Evolutionary conservation across 495 filamentous ascomycete species (phyloP).

Genomic region (Aspergillus funiculosus): DNA sequence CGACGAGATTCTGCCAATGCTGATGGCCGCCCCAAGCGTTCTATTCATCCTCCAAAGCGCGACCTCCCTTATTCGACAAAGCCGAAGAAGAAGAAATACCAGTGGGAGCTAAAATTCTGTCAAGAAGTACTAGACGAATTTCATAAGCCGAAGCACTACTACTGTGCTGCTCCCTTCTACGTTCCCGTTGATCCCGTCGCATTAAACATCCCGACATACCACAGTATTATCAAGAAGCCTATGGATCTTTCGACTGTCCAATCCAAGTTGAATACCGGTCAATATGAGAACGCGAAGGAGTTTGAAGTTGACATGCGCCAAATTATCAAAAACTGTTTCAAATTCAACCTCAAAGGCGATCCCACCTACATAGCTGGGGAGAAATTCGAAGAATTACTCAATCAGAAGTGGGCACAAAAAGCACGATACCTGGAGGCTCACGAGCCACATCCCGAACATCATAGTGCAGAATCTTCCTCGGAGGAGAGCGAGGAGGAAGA

Average conservation of each 20-base stretch:
- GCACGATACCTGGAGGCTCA: slow-evolving; percentile 70
- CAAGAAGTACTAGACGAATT: slow-evolving; percentile 75
- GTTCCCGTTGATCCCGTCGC: slow-evolving; percentile 88
- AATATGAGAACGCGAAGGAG: slow-evolving; percentile 77
- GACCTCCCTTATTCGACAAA: slow-evolving; percentile 81
- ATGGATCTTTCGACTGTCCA: slow-evolving; percentile 85
- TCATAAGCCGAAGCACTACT: slow-evolving; percentile 62
- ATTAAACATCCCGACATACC: slow-evolving; percentile 88
- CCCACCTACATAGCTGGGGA: slow-evolving; percentile 64
- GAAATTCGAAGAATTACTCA: slow-evolving; percentile 64
- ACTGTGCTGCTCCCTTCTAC: slow-evolving; percentile 64
- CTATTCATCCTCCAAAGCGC: slow-evolving; percentile 86
- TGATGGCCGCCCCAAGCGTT: slow-evolving; percentile 81
- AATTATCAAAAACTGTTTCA: slow-evolving; percentile 84
- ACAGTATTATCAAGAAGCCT: slow-evolving; percentile 87
- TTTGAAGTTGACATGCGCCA: slow-evolving; percentile 76
- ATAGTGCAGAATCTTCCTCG: slow-evolving; percentile 48
- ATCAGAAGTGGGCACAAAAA: slow-evolving; percentile 66
- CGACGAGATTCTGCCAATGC: slow-evolving; percentile 76
- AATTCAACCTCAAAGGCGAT: slow-evolving; percentile 82
- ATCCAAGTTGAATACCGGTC: slow-evolving; percentile 68
- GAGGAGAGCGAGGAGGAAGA: slow-evolving; percentile 63
- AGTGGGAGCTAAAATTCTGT: slow-evolving; percentile 85
- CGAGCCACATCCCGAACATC: slow-evolving; percentile 52
- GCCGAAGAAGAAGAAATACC: slow-evolving; percentile 87